Evolutionary conservation across 805 yeast genomes (phyloP).

Genomic region (Starmerella potacharoeniae): DNA sequence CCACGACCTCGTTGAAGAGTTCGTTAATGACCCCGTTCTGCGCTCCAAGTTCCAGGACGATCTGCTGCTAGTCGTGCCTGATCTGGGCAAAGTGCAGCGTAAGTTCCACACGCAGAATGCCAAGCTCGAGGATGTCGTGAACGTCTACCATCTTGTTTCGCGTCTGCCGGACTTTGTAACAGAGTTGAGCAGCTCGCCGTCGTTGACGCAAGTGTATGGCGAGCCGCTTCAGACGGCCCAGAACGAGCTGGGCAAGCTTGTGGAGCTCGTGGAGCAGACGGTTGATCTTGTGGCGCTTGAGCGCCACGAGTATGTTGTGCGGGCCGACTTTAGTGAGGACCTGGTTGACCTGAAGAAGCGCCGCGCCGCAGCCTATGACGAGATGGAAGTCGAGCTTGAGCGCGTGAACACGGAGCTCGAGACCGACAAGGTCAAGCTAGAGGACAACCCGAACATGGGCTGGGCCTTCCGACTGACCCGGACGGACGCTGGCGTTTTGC

Average conservation of each 20-base stretch:
- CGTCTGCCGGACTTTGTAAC: constrained; percentile 58
- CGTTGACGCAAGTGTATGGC: constrained; percentile 43
- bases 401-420: constrained; percentile 61
- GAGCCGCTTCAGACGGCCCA: constrained; percentile 42
- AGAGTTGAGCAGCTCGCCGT: constrained; percentile 35
- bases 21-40: constrained; percentile 49
- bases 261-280: constrained; percentile 84
- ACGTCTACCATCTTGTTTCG: constrained; percentile 69
- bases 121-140: constrained; percentile 75
- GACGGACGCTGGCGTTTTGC: constrained; percentile 66
- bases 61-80: constrained; percentile 62
- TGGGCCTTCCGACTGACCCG: constrained; percentile 93
- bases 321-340: constrained; percentile 79
- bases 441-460: constrained; percentile 77
- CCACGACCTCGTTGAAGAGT: constrained; percentile 60
- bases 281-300: constrained; percentile 77
- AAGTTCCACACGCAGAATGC: constrained; percentile 47
- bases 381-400: constrained; percentile 50
- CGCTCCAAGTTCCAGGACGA: constrained; percentile 57
- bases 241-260: constrained; percentile 49
- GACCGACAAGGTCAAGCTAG: constrained; percentile 81
- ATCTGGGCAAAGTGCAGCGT: constrained; percentile 61
- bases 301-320: constrained; percentile 70
- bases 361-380: constrained; percentile 42
- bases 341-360: constrained; percentile 48